These are phyloP conservation scores for Paraurostyla sp. DNA, from an alignment of 73 alveolate species.

Conservation along the genomic window DNA sequence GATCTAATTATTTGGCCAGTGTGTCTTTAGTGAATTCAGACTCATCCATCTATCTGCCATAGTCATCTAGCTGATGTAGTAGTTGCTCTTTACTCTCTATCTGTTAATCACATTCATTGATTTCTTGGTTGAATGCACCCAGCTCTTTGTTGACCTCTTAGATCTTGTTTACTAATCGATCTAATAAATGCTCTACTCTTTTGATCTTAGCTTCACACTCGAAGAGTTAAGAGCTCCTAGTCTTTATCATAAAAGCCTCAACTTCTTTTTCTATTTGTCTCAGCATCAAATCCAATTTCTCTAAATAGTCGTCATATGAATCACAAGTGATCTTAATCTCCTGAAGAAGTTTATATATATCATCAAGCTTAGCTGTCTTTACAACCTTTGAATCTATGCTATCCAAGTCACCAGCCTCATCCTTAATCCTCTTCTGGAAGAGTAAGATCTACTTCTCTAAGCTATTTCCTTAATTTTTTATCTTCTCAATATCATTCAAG, in stretches of 20 bases:
- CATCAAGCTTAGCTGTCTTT: conserved; percentile 8
- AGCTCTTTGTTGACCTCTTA: not conserved
- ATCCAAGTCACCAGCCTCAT: conserved; percentile 34
- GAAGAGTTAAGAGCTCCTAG: conserved; percentile 20
- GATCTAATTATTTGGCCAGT: not conserved
- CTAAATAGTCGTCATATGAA: not conserved
- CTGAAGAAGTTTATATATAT: conserved; percentile 1
- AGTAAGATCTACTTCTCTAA: not conserved
- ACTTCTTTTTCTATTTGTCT: conserved; percentile 30
- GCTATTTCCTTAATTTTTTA: not conserved
- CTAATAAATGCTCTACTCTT: not conserved
- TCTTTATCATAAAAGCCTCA: conserved; percentile 34
- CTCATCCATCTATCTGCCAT: not conserved
- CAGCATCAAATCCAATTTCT: not conserved
- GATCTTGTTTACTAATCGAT: not conserved
- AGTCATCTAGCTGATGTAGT: not conserved
- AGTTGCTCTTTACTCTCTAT: not conserved
- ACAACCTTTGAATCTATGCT: conserved; percentile 2
- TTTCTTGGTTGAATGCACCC: not conserved
- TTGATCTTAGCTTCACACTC: conserved; percentile 6
- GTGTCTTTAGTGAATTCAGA: not conserved
- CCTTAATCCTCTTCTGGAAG: not conserved
- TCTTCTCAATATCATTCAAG: not conserved
- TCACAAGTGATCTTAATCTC: not conserved
- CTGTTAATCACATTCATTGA: not conserved